Base-by-base conservation (phyloP, 129 eudicot genomes). In the Flaveria brownii region DNA sequence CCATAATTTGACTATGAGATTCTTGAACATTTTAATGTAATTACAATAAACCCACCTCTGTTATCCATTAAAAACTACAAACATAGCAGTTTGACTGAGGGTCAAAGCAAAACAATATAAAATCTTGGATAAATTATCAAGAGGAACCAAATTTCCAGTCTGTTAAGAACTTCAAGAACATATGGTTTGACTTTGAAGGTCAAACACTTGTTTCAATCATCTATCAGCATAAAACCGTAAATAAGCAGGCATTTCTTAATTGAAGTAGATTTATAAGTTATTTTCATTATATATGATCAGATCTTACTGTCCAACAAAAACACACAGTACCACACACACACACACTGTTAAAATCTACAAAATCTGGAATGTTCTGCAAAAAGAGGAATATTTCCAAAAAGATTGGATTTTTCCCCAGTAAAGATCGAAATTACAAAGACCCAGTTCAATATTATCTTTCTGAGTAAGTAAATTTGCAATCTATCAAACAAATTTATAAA, bases 351-450 rank as follows among this genome's bases (percentile, higher is more conserved):
- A 30, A 30, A 30, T 30, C 5, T 30, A 81, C 50, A 61, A 54
- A 65, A 65, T 68, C 47, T 43, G 71, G 75, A 82, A 77, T 77
- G 70, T 71, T 61, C 70, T 46, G 7, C 36, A 30, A 81, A 81
- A 66, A 71, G 17, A 28, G 54, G 75, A 82, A 23, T 47, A 12
- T 61, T 61, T 76, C 77, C 81, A 60, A 70, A 78, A 69, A 76
- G 76, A 65, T 28, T 45, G 70, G 71, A 55, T 65, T 55, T 81
- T 72, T 55, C 18, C 22, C 1, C 9, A 17, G 33, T 22, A 80
- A 42, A 56, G 17, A 65, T 56, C 39, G 23, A 11, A 73, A 41
- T 42, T 16, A 45, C 16, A 71, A 77, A 55, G 25, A 69, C 81
- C 78, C 84, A 73, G n/a, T 49, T 76, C 60, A 47, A 60, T 25